Percentiles rank a stretch among this genome's conserved stretches.
phyloP scores from a whole-genome alignment of 139 green algal genomes.

The Chlorella sp. region DNA sequence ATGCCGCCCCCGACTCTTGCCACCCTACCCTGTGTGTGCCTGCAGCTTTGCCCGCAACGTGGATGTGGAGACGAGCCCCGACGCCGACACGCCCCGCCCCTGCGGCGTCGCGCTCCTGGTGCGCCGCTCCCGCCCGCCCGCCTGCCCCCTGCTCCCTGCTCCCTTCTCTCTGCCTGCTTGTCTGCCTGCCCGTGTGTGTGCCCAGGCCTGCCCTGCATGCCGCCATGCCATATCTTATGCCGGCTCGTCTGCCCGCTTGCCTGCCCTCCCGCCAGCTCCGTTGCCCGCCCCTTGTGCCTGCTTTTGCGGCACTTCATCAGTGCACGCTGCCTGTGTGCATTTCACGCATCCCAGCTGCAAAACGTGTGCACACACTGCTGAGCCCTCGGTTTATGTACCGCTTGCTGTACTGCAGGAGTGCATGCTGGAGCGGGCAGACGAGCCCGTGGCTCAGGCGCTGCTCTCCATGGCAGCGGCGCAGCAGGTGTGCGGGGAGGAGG shows the following conservation, averaged over 20 bases:
- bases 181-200: background rate
- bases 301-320: background rate
- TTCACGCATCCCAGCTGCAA: background rate
- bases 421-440: constrained; percentile 74
- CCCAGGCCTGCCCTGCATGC: background rate
- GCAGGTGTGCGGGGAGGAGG: constrained; percentile 46
- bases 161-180: background rate
- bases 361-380: background rate
- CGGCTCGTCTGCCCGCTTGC: background rate
- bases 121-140: background rate
- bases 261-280: background rate
- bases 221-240: too few species aligned
- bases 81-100: constrained; percentile 78
- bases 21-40: background rate
- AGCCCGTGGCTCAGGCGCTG: constrained; percentile 59
- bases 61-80: constrained; percentile 77
- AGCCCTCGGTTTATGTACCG: background rate
- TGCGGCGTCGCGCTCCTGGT: constrained; percentile 79
- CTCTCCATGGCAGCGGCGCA: constrained; percentile 52
- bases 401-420: constrained; percentile 54
- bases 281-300: background rate
- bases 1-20: too few species aligned
- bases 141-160: too few species aligned
- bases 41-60: constrained; percentile 56
- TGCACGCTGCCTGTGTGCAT: background rate